Percentiles rank a stretch among this genome's conserved stretches.
phyloP scores from a whole-genome alignment of 1,139 yeast genomes.

The Geotrichum europaeum region DNA sequence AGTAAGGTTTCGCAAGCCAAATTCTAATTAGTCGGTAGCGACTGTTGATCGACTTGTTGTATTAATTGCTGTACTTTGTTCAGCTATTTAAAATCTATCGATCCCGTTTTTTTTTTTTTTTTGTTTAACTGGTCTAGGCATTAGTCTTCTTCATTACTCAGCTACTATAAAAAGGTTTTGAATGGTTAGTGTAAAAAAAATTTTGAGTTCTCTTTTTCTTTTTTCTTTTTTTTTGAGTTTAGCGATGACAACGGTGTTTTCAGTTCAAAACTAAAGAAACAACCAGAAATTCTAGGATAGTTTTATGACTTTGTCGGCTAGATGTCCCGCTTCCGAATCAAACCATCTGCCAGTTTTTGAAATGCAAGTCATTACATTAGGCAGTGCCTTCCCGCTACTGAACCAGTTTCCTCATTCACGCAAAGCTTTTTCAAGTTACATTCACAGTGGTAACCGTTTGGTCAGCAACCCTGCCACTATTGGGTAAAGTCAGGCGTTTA shows the following conservation, averaged over 20 bases:
- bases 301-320: neutral
- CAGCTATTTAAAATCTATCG: too few species aligned
- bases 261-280: conserved; percentile 48
- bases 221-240: conserved; percentile 90
- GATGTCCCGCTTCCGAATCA: neutral
- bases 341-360: neutral
- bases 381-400: neutral
- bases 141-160: too few species aligned
- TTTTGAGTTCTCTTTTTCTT: conserved; percentile 74
- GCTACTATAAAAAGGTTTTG: too few species aligned
- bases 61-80: too few species aligned
- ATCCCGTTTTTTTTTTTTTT: too few species aligned
- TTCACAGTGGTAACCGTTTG: neutral
- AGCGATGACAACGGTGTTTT: conserved; percentile 73
- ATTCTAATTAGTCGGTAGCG: too few species aligned
- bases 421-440: neutral
- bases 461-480: neutral
- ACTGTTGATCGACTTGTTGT: too few species aligned
- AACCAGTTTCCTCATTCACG: neutral
- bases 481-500: neutral
- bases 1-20: too few species aligned
- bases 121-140: too few species aligned
- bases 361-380: neutral
- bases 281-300: too few species aligned
- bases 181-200: too few species aligned